Evolutionary conservation across 352 stramenopile species (phyloP).

Genomic region (Globisporangium megalacanthum): DNA sequence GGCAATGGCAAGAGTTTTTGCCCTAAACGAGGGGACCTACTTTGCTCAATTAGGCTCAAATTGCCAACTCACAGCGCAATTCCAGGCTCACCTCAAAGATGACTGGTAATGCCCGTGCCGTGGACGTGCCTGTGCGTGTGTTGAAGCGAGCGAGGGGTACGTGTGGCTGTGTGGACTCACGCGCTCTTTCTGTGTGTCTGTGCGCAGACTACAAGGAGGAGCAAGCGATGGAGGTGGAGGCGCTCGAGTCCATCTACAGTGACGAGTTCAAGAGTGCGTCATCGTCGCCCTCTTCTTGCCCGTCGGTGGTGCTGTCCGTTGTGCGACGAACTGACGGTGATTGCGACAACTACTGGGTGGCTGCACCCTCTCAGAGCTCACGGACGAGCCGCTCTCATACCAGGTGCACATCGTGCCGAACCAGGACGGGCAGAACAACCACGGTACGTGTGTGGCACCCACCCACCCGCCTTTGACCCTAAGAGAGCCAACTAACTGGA

Average conservation of each 20-base stretch:
- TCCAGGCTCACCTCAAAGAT: neutral
- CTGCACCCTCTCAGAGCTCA: constrained; percentile 41
- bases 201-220: constrained; percentile 82
- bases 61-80: too few species aligned
- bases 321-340: constrained; percentile 3
- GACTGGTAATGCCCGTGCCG: neutral
- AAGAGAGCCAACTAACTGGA: neutral
- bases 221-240: constrained; percentile 86
- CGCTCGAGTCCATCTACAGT: constrained; percentile 88
- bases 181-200: neutral
- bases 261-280: constrained; percentile 83
- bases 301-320: neutral
- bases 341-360: neutral
- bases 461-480: neutral
- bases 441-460: constrained; percentile 27
- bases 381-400: constrained; percentile 64
- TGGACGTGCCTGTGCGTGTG: neutral
- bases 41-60: neutral
- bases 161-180: constrained; percentile 8
- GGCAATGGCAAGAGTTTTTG: neutral
- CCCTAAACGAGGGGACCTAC: too few species aligned
- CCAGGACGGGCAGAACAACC: constrained; percentile 80
- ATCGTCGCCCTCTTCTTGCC: neutral
- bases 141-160: constrained; percentile 17
- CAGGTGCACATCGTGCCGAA: constrained; percentile 81